Conservation (phyloP, 768 basidiomycete species). For the Russula brevipes region DNA sequence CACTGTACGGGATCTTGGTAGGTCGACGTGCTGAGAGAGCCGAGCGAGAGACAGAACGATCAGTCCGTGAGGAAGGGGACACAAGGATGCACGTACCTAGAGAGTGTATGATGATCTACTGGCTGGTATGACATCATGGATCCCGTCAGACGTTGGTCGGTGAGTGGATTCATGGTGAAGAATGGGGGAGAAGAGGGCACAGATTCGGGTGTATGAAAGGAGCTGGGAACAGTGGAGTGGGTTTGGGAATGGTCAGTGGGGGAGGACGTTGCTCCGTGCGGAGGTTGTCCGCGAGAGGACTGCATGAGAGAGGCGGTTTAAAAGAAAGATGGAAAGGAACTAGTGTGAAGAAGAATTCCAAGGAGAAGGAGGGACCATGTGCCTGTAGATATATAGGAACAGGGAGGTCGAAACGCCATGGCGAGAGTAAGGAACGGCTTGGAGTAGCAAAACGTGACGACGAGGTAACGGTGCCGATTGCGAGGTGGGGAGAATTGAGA, state of each 20-base stretch:
- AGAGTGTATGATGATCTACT: slow-evolving; percentile 11
- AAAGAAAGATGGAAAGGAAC: neutral
- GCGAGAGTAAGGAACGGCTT: neutral
- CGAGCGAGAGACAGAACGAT: neutral
- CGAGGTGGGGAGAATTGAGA: neutral
- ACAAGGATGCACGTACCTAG: neutral
- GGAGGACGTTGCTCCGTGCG: slow-evolving; percentile 11
- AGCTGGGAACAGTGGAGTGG: neutral
- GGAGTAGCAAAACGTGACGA: slow-evolving; percentile 10
- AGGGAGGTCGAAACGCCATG: slow-evolving; percentile 2
- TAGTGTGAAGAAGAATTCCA: slow-evolving; percentile 1
- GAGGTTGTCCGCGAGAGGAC: slow-evolving; percentile 15
- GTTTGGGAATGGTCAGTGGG: slow-evolving; percentile 10
- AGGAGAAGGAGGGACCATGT: slow-evolving; percentile 7
- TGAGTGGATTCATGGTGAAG: slow-evolving; percentile 8
- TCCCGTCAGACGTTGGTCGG: slow-evolving; percentile 17
- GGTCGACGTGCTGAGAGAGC: neutral
- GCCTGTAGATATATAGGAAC: slow-evolving; percentile 14
- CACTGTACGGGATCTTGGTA: slow-evolving; percentile 16
- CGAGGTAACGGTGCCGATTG: neutral
- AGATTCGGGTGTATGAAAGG: slow-evolving; percentile 11
- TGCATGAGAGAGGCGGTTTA: slow-evolving; percentile 7
- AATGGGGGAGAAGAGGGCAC: neutral
- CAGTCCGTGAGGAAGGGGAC: neutral
- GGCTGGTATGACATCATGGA: slow-evolving; percentile 14